Evolutionary conservation across 768 basidiomycete species (phyloP).

Genomic region (Mycena amicta): DNA sequence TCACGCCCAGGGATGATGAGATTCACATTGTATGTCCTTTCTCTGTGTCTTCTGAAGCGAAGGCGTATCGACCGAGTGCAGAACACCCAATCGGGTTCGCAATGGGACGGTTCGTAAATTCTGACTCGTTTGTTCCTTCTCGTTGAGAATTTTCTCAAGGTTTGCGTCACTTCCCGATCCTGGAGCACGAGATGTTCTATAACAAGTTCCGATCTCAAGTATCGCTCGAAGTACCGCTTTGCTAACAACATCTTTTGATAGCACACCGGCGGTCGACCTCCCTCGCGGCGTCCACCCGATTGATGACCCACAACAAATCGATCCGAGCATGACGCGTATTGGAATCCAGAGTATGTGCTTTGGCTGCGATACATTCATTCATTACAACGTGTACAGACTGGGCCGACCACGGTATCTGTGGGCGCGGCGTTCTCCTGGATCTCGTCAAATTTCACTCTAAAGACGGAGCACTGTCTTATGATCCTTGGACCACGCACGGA

Average conservation of each 20-base stretch:
- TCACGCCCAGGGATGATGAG: constrained; percentile 47
- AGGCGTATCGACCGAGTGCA: no score
- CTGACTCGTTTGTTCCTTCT: no score
- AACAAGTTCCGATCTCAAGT: constrained; percentile 57
- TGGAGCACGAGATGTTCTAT: constrained; percentile 59
- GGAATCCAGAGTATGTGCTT: constrained; percentile 68
- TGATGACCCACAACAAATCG: constrained; percentile 51
- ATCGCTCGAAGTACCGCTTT: no score
- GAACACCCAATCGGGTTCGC: constrained; percentile 74
- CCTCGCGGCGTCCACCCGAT: constrained; percentile 48
- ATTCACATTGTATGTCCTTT: constrained; percentile 57
- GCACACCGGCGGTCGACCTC: constrained; percentile 47
- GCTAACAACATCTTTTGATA: no score
- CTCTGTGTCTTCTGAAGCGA: no score
- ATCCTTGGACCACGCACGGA: constrained; percentile 62
- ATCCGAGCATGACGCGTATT: constrained; percentile 47
- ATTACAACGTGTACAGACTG: constrained; percentile 49
- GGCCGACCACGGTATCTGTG: constrained; percentile 72
- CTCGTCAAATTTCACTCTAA: constrained; percentile 55
- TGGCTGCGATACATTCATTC: background rate
- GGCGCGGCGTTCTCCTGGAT: constrained; percentile 69
- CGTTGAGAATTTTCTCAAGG: background rate
- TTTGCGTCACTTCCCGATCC: constrained; percentile 50
- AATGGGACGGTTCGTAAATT: constrained; percentile 70
- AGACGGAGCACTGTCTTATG: constrained; percentile 50